Evolutionary conservation across 2,329 filamentous ascomycete genomes (phyloP), one percentile per base, ranked within the genome.

Genomic region (Nemania sp.): DNA sequence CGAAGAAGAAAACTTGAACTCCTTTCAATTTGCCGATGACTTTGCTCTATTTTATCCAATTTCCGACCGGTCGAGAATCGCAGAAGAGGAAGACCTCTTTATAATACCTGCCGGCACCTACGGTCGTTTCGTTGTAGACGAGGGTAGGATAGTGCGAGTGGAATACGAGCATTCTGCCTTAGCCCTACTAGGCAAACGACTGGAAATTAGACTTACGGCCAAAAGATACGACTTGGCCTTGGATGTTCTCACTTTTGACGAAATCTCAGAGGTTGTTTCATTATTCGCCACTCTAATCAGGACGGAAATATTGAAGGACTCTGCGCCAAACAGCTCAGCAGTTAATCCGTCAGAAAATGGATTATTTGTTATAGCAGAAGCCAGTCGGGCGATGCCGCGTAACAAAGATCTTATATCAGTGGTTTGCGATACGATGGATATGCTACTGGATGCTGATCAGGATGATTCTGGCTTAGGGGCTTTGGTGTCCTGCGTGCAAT

Each of bases 1-100:
- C 48, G 92, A 97, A 71, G 90, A 96, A 60, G 89, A 94, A 54
- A 92, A 94, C 61, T 84, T 83, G 22, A 94, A 95, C 63, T 84
- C 83, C 15, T 89, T 97, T 56, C 79, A 82, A 56, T 80, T 97
- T 3, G 75, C 79, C 1, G 76, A 80, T 39, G 79, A 86, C 46
- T 73, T 92, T 6, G 77, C 84, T 1, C 77, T 92, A 2, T 88
- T 93, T 57, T 72, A 72, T 4, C 67, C 77, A 57, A 68, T 74
- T 46, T 67, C 78, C 53, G 72, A 71, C 14, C 76, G 78, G 64
- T 76, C 74, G 53, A 72, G 75, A 54, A 66, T 74, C 26, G 68
- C 73, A 6, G 68, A 73, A 14, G 73, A 75, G 34, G 75, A 80
- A 37, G 76, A 82, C 50, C 73, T 66, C 61, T 85, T 91, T 59